Evolutionary conservation across 345 rosid species (phyloP).

Genomic region (Eucalyptus shirleyi): DNA sequence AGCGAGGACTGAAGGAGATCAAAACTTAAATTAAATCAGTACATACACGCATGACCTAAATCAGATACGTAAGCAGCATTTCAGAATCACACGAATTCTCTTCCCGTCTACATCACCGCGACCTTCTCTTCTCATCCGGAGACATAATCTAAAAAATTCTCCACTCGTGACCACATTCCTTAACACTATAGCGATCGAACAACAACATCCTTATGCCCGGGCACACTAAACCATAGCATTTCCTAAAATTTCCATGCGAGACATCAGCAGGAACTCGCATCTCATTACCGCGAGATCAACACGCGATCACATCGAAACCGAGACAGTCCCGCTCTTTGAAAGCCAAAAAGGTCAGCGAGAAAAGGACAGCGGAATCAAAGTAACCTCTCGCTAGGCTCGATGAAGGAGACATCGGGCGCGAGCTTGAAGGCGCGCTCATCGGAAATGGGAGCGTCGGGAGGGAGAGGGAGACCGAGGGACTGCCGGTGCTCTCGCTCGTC

Average conservation of each 20-base stretch:
- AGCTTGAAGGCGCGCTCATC: slow-evolving; percentile 64
- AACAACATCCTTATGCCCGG: neutral
- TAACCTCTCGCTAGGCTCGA: slow-evolving; percentile 85
- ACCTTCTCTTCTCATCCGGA: neutral
- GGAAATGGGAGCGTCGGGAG: slow-evolving; percentile 56
- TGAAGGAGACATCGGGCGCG: slow-evolving; percentile 86
- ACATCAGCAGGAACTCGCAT: neutral
- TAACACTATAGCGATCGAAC: neutral
- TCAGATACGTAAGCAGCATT: neutral
- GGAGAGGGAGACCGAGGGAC: slow-evolving; percentile 38
- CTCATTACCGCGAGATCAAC: neutral
- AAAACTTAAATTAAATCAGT: neutral
- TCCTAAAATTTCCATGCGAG: neutral
- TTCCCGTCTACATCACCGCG: neutral
- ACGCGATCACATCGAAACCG: neutral
- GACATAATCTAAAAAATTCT: neutral
- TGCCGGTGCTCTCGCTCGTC: slow-evolving; percentile 71
- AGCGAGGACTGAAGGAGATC: neutral
- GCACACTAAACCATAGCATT: neutral
- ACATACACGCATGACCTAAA: neutral
- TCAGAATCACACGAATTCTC: neutral
- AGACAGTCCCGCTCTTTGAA: neutral
- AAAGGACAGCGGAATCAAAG: neutral
- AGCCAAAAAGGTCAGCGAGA: neutral
- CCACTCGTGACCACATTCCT: neutral